These are phyloP conservation scores for Magnaporthiopsis poae DNA, from an alignment of 2,329 filamentous ascomycete species.

Conservation along the genomic window DNA sequence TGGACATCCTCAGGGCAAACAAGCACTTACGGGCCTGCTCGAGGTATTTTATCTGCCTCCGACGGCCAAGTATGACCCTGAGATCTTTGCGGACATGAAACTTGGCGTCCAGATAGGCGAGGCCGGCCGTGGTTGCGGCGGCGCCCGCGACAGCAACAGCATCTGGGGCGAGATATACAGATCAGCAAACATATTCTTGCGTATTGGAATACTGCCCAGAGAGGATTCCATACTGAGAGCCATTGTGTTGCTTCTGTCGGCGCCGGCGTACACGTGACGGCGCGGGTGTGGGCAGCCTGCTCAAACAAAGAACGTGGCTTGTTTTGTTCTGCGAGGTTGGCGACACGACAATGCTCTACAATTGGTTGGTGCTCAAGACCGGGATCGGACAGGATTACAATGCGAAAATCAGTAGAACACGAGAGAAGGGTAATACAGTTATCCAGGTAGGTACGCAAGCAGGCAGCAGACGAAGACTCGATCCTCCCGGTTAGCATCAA, in stretches of 20 bases:
- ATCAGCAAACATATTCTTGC: neutral
- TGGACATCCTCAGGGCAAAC: constrained; percentile 7
- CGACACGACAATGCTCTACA: neutral
- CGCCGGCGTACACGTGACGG: neutral
- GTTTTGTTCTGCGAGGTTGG: too few species aligned
- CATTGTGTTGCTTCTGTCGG: neutral
- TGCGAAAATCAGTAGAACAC: neutral
- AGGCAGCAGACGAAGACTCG: neutral
- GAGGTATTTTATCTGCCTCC: constrained; percentile 33
- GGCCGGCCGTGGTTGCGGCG: constrained; percentile 21
- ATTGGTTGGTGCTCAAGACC: too few species aligned
- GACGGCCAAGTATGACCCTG: constrained; percentile 31
- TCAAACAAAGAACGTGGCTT: neutral
- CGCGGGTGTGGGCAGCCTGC: neutral
- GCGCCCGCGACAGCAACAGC: constrained; percentile 12
- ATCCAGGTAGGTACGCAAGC: neutral
- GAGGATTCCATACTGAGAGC: neutral
- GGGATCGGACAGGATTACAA: neutral
- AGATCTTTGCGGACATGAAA: constrained; percentile 57
- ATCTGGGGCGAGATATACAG: neutral
- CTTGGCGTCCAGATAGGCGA: constrained; percentile 59
- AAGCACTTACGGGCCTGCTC: constrained; percentile 35
- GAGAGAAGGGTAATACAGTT: neutral
- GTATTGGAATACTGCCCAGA: neutral
- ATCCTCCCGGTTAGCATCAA: neutral